A percentile compares a stretch with the other conserved stretches of the same genome.
These are phyloP conservation scores for Punica granatum DNA, from an alignment of 345 rosid genomes.

Conservation along the genomic window DNA sequence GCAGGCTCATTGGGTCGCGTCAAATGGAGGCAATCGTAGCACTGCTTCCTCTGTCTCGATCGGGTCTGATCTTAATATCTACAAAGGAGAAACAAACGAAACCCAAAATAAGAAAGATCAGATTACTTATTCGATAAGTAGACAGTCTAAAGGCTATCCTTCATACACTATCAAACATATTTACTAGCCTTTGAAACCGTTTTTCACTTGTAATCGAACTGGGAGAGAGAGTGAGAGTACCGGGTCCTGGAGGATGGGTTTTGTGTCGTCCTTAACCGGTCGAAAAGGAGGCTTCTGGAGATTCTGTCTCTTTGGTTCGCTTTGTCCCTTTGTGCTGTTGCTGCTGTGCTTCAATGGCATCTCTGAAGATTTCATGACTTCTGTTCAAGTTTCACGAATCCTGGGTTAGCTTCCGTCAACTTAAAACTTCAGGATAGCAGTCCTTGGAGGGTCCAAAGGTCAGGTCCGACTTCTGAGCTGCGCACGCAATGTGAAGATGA, in stretches of 20 bases:
- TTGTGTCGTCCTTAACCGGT: slow-evolving; percentile 65
- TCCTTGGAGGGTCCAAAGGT: neutral
- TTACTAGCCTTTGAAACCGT: neutral
- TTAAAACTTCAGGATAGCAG: neutral
- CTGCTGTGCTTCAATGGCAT: neutral
- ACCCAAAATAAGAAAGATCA: neutral
- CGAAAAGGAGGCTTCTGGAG: slow-evolving; percentile 44
- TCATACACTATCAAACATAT: neutral
- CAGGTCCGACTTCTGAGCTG: neutral
- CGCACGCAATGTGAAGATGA: too few relatives aligned
- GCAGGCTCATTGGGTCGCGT: too few relatives aligned
- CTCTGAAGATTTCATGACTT: slow-evolving; percentile 7
- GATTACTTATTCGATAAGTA: too few relatives aligned
- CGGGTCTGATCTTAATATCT: slow-evolving; percentile 73
- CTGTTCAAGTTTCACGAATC: neutral
- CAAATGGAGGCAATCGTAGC: slow-evolving; percentile 46
- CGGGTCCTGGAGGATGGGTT: slow-evolving; percentile 69
- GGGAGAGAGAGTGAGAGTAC: slow-evolving; percentile 16
- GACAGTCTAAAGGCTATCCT: too few relatives aligned
- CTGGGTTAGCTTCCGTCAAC: neutral
- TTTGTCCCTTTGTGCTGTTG: neutral
- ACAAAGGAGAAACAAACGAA: neutral
- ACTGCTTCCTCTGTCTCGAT: slow-evolving; percentile 72
- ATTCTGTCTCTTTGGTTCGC: slow-evolving; percentile 14
- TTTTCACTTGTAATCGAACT: neutral